These are phyloP conservation scores for Prunus armeniaca DNA, from an alignment of 306 rosid species.

Conservation along the genomic window DNA sequence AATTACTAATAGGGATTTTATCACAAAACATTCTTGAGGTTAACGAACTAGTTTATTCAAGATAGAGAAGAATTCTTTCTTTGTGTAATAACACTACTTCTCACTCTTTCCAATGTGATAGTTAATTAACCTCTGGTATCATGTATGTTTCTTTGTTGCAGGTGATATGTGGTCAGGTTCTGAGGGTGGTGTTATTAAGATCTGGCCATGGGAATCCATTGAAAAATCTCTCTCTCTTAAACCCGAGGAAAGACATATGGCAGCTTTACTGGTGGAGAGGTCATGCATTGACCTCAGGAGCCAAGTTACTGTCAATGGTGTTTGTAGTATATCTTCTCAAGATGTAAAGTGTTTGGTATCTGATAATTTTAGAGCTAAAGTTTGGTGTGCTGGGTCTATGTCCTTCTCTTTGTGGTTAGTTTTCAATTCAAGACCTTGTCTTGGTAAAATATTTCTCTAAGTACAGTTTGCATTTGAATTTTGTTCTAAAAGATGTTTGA, in stretches of 20 bases:
- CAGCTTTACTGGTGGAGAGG: conserved; percentile 95
- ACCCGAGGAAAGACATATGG: conserved; percentile 92
- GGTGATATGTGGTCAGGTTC: conserved; percentile 98
- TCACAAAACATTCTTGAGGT: no score
- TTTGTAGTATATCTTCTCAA: conserved; percentile 89
- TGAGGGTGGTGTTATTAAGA: conserved; percentile 81
- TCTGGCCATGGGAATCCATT: conserved; percentile 97
- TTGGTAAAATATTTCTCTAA: neutral
- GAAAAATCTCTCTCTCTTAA: conserved; percentile 87
- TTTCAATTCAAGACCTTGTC: conserved; percentile 5
- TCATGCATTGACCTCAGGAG: conserved; percentile 71
- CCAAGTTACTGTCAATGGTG: conserved; percentile 91
- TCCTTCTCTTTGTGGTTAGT: conserved; percentile 87
- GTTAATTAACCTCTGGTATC: neutral
- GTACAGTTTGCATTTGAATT: neutral
- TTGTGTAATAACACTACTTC: no score
- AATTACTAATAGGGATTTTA: no score
- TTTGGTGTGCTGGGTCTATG: conserved; percentile 74
- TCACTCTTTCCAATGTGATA: neutral
- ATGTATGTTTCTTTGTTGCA: conserved; percentile 26
- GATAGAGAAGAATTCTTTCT: no score
- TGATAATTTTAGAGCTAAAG: conserved; percentile 67
- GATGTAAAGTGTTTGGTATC: conserved; percentile 76
- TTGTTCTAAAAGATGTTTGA: conserved; percentile 3
- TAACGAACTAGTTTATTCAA: no score